Evolutionary conservation across 306 rosid genomes (phyloP), one percentile per base, ranked within the genome.

Genomic region (Rosa persica): DNA sequence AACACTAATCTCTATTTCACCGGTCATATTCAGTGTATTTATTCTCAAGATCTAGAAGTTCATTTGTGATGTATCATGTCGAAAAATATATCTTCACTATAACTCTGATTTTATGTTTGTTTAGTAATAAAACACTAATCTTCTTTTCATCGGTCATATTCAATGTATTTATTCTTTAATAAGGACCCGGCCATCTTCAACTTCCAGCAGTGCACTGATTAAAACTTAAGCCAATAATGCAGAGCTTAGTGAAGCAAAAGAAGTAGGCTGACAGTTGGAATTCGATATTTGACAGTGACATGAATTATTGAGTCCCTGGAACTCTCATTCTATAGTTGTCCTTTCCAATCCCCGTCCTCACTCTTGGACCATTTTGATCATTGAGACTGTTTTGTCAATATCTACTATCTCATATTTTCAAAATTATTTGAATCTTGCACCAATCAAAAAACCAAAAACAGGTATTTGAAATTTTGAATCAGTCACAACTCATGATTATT

Each of bases 311-410:
- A n/a, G 42, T 17, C 20, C 40, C 23, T 65, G 46, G 5, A 38
- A 16, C 44, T 36, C 22, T 65, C 70, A 65, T 12, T 25, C 40
- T 39, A 12, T 12, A 27, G 7, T 23, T 60, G 66, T 23, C 66
- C 5, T 58, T 58, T 22, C 65, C 16, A 8, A 12, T 1, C 13
- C 15, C 34, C 66, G 5, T 60, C 8, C 8, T 9, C 0, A 57
- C 16, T 58, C 23, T 8, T 67, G 72, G 72, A n/a, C 72, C 51
- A 42, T 5, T 39, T 20, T 67, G 51, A 67, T 67, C n/a, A 67
- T 42, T 9, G 34, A 20, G 34, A 67, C 51, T 10, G 36, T 67
- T 67, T 30, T 40, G 72, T 19, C 72, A 39, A 19, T 20, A 39
- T 42, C 34, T 42, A 40, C 3, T n/a, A 67, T n/a, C 72, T 42